These are phyloP conservation scores for Hypoxylon sp. DNA, from an alignment of 2,329 filamentous ascomycete species.

Conservation along the genomic window DNA sequence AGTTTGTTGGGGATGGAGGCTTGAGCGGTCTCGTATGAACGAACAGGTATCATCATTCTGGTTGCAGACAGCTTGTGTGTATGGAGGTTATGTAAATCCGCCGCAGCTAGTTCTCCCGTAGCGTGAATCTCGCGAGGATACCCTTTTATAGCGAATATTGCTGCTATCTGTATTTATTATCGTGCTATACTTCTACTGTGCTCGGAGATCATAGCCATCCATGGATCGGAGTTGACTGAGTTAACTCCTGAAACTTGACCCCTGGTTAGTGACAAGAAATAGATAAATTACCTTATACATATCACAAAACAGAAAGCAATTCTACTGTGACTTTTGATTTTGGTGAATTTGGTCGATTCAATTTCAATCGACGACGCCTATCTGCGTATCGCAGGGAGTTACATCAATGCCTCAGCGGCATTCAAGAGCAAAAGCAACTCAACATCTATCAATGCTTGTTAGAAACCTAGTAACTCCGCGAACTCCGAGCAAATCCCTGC, in stretches of 20 bases:
- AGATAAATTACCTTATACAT: neutral
- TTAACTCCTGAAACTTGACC: neutral
- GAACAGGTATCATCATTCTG: constrained; percentile 12
- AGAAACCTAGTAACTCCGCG: constrained; percentile 1
- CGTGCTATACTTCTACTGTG: neutral
- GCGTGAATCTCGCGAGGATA: constrained; percentile 32
- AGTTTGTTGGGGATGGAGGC: neutral
- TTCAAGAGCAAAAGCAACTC: constrained; percentile 5
- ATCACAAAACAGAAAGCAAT: neutral
- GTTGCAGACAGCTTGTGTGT: constrained; percentile 28
- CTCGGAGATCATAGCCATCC: neutral
- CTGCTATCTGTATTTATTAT: neutral
- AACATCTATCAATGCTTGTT: constrained; percentile 14
- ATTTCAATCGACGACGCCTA: constrained; percentile 27
- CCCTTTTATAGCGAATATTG: constrained; percentile 10
- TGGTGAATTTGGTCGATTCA: constrained; percentile 11
- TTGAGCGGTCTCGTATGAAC: constrained; percentile 1
- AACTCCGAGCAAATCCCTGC: constrained; percentile 2
- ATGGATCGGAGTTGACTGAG: neutral
- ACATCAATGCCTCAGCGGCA: constrained; percentile 5
- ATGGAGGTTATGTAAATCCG: constrained; percentile 5
- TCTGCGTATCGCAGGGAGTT: constrained; percentile 22
- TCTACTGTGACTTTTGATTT: constrained; percentile 2
- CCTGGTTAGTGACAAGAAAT: neutral
- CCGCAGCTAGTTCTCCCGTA: constrained; percentile 29